Conservation (phyloP, 2,329 filamentous ascomycete genomes). For the Claviceps maximensis region DNA sequence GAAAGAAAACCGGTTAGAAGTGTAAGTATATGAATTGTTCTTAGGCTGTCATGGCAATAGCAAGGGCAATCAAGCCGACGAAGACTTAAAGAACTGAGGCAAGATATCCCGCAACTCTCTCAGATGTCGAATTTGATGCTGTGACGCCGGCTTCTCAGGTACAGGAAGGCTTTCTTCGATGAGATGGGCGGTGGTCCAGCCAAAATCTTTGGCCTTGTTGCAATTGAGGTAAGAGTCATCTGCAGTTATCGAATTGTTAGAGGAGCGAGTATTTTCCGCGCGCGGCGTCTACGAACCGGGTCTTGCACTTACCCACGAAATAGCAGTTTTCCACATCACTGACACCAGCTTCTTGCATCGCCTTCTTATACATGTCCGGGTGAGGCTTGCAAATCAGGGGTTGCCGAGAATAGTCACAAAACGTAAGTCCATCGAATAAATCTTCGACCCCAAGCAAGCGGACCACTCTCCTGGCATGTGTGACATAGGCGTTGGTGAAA, state of each 20-base stretch:
- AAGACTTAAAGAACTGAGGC: conserved; percentile 70
- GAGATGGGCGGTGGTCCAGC: conserved; percentile 78
- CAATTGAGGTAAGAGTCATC: conserved; percentile 86
- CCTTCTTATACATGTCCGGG: conserved; percentile 71
- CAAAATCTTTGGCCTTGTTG: conserved; percentile 58
- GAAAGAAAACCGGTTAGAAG: not conserved
- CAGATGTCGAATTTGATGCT: conserved; percentile 63
- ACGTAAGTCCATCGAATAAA: conserved; percentile 88
- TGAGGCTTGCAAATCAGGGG: conserved; percentile 81
- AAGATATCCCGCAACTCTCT: conserved; percentile 64
- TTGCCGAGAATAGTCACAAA: conserved; percentile 68
- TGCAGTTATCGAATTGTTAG: conserved; percentile 22
- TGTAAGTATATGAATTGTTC: not conserved
- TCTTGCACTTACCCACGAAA: conserved; percentile 63
- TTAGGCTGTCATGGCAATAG: not conserved
- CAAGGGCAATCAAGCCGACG: not conserved
- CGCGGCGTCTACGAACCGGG: not conserved
- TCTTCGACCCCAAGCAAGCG: conserved; percentile 71
- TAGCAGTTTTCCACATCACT: conserved; percentile 61
- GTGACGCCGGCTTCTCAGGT: conserved; percentile 52
- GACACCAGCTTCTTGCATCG: conserved; percentile 71
- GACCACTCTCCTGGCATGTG: conserved; percentile 71
- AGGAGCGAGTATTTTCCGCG: not conserved
- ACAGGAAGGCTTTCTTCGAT: conserved; percentile 60
- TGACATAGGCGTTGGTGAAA: conserved; percentile 92